Base-by-base conservation (phyloP, 2,329 filamentous ascomycete genomes). In the Aureobasidium sp. region DNA sequence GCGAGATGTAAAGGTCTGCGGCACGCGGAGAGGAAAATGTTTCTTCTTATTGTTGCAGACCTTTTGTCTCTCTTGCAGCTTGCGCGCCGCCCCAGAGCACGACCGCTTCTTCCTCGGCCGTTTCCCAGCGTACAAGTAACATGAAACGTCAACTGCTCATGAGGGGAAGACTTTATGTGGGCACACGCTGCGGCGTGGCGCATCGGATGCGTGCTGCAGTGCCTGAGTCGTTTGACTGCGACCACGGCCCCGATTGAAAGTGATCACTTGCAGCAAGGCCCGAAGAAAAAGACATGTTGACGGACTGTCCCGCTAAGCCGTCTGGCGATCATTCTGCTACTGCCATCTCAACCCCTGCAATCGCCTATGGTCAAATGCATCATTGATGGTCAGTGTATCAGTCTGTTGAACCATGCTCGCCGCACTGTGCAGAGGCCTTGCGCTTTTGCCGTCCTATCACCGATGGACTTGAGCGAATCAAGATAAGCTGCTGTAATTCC, bases 311-410 rank as follows among this genome's bases (percentile, higher is more conserved):
- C 57, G 57, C 57, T 42, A 22, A 37, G 42, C 57, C 36, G 45
- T 42, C 44, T 51, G 57, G 36, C 57, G 57, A 60, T 60, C 57
- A 42, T 49, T 34, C 36, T 60, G 36, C 45, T 34, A 51, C 22
- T 60, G 45, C 44, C 45, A 51, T 34, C 44, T 42, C 45, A 34
- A 60, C 45, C 57, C 57, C 57, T 60, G 57, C 45, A 60, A 45
- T 51, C 25, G 29, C 17, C 44, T 34, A 17, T 60, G 45, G 36
- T 29, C 9, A 42, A 45, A 27, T 51, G 45, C 45, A 51, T 60
- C 57, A 51, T 49, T 51, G 44, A 60, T 60, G 55, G 55, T 59
- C 55, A 59, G 55, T 59, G 55, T 59, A 49, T 51, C 45, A 39
- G 42, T 58, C n/a, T 45, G 41, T 57, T 58, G 55, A 58, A 47